Conservation (phyloP, 2,329 filamentous ascomycete genomes). For the Atkinsonella texensis region DNA sequence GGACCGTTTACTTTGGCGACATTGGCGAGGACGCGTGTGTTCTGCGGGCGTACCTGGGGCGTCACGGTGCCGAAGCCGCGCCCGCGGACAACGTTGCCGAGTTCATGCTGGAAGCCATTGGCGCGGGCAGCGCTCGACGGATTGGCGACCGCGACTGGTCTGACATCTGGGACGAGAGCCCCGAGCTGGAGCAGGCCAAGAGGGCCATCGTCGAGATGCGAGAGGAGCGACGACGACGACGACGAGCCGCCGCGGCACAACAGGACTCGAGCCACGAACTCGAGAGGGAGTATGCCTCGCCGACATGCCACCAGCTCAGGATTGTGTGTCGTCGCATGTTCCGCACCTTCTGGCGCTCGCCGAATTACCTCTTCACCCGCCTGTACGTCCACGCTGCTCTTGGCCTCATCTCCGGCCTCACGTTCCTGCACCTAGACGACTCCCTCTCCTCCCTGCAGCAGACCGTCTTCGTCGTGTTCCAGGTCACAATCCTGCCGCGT, state of each 20-base stretch:
- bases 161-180: conserved; percentile 64
- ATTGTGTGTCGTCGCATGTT: conserved; percentile 63
- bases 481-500: conserved; percentile 72
- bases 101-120: conserved; percentile 79
- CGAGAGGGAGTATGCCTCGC: conserved; percentile 73
- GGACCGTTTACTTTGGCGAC: conserved; percentile 77
- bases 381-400: conserved; percentile 77
- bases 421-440: conserved; percentile 66
- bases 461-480: conserved; percentile 82
- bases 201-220: conserved; percentile 56
- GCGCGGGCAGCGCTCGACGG: conserved; percentile 59
- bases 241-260: conserved; percentile 17
- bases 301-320: conserved; percentile 66
- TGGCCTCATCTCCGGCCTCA: conserved; percentile 65
- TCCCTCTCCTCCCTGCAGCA: conserved; percentile 70
- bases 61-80: conserved; percentile 47
- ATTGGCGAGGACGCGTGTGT: conserved; percentile 63
- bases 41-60: conserved; percentile 51
- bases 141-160: conserved; percentile 69
- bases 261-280: conserved; percentile 34
- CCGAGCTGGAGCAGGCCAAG: conserved; percentile 57
- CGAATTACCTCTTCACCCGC: conserved; percentile 81
- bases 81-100: conserved; percentile 51
- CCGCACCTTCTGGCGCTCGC: conserved; percentile 71
- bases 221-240: conserved; percentile 31